Conservation (phyloP, 2,329 filamentous ascomycete genomes). For the Monilinia fructicola region DNA sequence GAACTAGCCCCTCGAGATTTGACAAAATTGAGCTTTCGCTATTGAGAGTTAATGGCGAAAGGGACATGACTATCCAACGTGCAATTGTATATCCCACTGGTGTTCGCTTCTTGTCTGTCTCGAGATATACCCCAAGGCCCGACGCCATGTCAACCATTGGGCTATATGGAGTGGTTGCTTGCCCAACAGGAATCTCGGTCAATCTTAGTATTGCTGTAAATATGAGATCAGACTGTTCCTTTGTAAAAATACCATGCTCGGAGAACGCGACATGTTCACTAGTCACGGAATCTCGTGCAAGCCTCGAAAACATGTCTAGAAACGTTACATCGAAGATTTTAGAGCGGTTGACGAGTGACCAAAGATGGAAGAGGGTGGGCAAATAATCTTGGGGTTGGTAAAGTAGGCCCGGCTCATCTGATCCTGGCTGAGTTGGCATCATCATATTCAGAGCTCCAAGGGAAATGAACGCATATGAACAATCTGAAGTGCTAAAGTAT, state of each 20-base stretch:
- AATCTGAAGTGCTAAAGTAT: constrained; percentile 90
- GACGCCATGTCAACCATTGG: constrained; percentile 74
- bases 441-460: constrained; percentile 82
- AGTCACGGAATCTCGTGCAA: constrained; percentile 79
- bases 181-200: constrained; percentile 93
- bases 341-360: constrained; percentile 89
- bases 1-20: constrained; percentile 85
- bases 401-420: constrained; percentile 69
- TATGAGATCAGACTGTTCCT: constrained; percentile 86
- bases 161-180: constrained; percentile 90
- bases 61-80: constrained; percentile 86
- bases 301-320: constrained; percentile 83
- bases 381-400: constrained; percentile 78
- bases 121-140: constrained; percentile 80
- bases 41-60: constrained; percentile 80
- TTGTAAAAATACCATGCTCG: constrained; percentile 86
- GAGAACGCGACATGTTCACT: constrained; percentile 76
- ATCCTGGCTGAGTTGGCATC: constrained; percentile 78
- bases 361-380: constrained; percentile 93
- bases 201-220: constrained; percentile 88
- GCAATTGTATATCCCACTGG: constrained; percentile 90
- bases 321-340: constrained; percentile 84
- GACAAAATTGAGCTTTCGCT: constrained; percentile 77
- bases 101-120: constrained; percentile 91
- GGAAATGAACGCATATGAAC: constrained; percentile 92